Percentiles rank a stretch among this genome's conserved stretches.
These are phyloP conservation scores for Eucalyptus urophylla DNA, from an alignment of 345 rosid species.

Conservation along the genomic window DNA sequence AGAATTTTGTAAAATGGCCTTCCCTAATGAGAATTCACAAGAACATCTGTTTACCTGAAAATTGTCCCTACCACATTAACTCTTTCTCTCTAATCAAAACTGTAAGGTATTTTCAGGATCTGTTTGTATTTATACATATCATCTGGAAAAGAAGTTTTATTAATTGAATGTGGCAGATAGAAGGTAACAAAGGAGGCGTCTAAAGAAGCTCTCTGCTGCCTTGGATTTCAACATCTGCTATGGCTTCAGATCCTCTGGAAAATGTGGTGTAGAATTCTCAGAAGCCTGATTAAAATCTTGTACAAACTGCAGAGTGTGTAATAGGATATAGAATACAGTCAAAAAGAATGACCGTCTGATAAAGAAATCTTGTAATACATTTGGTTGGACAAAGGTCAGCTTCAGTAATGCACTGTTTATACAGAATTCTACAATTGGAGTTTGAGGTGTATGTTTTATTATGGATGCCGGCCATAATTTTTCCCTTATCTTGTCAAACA, in stretches of 20 bases:
- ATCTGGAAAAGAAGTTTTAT: not conserved
- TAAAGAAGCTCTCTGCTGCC: not conserved
- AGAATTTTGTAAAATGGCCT: not conserved
- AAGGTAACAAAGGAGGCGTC: not conserved
- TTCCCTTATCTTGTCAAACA: not conserved
- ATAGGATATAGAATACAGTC: not conserved
- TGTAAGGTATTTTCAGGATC: not conserved
- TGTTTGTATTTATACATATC: not conserved
- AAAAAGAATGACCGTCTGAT: not conserved
- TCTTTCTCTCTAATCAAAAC: not conserved
- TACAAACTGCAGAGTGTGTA: not conserved
- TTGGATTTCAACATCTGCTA: not conserved
- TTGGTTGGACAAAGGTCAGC: not conserved
- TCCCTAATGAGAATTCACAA: not conserved
- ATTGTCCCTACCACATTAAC: not conserved
- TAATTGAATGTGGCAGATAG: not conserved
- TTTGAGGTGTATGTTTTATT: not conserved
- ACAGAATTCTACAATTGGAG: not conserved
- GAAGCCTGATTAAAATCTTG: not conserved
- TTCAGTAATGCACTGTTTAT: not conserved
- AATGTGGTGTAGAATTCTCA: not conserved
- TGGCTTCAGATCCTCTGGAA: not conserved
- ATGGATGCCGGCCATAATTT: not conserved
- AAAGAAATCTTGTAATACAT: not conserved
- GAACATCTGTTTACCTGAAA: not conserved